Percentiles rank a stretch among this genome's conserved stretches.
Evolutionary conservation across 2,329 filamentous ascomycete genomes (phyloP).

Genomic region (Curvularia lunata): DNA sequence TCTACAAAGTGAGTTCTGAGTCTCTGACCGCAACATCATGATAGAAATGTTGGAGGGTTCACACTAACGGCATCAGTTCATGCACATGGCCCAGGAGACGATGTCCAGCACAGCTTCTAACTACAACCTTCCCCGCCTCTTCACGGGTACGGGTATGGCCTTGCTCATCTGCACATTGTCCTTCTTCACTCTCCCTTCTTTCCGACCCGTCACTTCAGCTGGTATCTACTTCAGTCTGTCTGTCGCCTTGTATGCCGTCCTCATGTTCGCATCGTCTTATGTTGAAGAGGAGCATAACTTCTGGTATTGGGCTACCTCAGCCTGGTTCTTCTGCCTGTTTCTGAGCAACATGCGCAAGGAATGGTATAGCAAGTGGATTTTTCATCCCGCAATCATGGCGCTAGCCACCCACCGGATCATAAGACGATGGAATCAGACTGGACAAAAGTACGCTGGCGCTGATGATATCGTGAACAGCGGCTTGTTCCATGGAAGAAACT

Average conservation of each 20-base stretch:
- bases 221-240: slow-evolving; percentile 48
- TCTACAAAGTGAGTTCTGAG: slow-evolving; percentile 50
- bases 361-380: slow-evolving; percentile 33
- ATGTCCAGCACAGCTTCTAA: slow-evolving; percentile 93
- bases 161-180: slow-evolving; percentile 52
- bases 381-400: slow-evolving; percentile 54
- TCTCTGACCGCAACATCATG: neutral
- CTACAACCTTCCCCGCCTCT: slow-evolving; percentile 75
- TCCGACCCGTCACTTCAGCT: slow-evolving; percentile 59
- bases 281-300: slow-evolving; percentile 99
- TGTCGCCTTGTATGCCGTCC: slow-evolving; percentile 67
- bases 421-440: slow-evolving; percentile 93
- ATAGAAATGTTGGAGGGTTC: neutral
- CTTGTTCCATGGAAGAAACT: slow-evolving; percentile 57
- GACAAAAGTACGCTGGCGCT: slow-evolving; percentile 92
- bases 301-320: slow-evolving; percentile 89
- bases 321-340: slow-evolving; percentile 66
- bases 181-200: slow-evolving; percentile 41
- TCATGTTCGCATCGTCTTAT: slow-evolving; percentile 99
- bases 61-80: slow-evolving; percentile 58
- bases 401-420: slow-evolving; percentile 70
- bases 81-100: slow-evolving; percentile 73
- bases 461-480: slow-evolving; percentile 79
- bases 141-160: slow-evolving; percentile 54
- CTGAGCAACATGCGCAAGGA: slow-evolving; percentile 44